phyloP scores from a whole-genome alignment of 148 eudicot genomes.

The Fallopia convolvulus region DNA sequence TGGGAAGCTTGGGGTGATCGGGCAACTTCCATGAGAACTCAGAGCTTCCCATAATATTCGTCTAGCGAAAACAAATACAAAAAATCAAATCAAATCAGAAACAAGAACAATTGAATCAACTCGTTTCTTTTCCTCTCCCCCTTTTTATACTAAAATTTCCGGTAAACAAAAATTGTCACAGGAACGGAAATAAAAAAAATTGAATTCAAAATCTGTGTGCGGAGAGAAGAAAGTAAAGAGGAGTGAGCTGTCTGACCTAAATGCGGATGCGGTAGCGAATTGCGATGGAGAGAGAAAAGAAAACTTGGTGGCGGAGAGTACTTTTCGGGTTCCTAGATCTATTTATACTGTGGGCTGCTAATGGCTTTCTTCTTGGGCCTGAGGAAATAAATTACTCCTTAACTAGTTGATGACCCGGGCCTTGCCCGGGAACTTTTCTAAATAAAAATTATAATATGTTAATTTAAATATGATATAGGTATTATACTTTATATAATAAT shows the following conservation, averaged over 20 bases:
- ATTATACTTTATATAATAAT: no score
- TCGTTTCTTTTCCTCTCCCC: not conserved
- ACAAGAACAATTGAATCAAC: not conserved
- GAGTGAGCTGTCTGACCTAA: not conserved
- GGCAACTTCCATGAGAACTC: slow-evolving; percentile 52
- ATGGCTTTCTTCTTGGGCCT: not conserved
- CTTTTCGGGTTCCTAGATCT: not conserved
- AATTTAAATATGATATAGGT: no score
- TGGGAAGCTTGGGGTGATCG: slow-evolving; percentile 66
- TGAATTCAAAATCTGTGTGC: slow-evolving; percentile 3
- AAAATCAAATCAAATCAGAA: not conserved
- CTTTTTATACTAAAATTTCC: not conserved
- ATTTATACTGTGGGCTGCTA: slow-evolving; percentile 1
- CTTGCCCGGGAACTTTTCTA: no score
- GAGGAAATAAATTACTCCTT: no score
- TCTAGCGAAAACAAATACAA: not conserved
- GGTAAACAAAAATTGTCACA: not conserved
- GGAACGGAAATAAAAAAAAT: not conserved
- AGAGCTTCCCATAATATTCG: slow-evolving; percentile 44
- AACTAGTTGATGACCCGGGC: no score
- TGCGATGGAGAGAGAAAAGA: not conserved
- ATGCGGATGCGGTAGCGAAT: not conserved
- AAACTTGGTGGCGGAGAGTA: not conserved
- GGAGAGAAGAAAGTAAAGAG: not conserved
- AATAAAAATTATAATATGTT: no score